phyloP scores from a whole-genome alignment of 2,329 filamentous ascomycete genomes.

The Talaromyces sp. region DNA sequence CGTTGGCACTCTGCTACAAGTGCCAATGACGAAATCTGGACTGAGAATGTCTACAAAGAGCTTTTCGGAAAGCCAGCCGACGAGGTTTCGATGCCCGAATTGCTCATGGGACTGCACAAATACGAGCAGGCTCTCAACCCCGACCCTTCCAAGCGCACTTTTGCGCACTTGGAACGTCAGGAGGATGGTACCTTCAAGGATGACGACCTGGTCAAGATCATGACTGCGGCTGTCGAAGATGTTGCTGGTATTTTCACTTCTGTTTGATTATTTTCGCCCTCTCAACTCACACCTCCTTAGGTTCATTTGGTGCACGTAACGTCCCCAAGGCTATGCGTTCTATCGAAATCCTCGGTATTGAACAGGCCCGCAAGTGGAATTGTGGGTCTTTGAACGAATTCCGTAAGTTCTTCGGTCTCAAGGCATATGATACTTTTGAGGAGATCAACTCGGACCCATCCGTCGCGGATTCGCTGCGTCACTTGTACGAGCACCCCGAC shows the following conservation, averaged over 20 bases:
- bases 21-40: slow-evolving; percentile 74
- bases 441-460: slow-evolving; percentile 55
- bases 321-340: slow-evolving; percentile 68
- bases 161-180: slow-evolving; percentile 61
- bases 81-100: slow-evolving; percentile 54
- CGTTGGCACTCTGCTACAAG: slow-evolving; percentile 79
- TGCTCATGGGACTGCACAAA: slow-evolving; percentile 58
- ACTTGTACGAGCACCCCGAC: slow-evolving; percentile 59
- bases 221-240: slow-evolving; percentile 67
- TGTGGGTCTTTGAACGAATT: slow-evolving; percentile 48
- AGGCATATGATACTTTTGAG: slow-evolving; percentile 51
- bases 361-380: slow-evolving; percentile 67
- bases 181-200: slow-evolving; percentile 66
- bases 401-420: slow-evolving; percentile 57
- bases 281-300: slow-evolving; percentile 18
- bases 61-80: slow-evolving; percentile 57
- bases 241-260: slow-evolving; percentile 30
- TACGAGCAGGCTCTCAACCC: slow-evolving; percentile 57
- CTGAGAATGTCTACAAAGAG: slow-evolving; percentile 61
- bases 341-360: slow-evolving; percentile 73
- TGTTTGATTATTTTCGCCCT: too few species aligned
- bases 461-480: slow-evolving; percentile 51
- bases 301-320: slow-evolving; percentile 64
- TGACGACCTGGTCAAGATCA: slow-evolving; percentile 67
- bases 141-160: slow-evolving; percentile 65